Conservation (phyloP, 1,284 basidiomycete species). For the Pterula multifida region DNA sequence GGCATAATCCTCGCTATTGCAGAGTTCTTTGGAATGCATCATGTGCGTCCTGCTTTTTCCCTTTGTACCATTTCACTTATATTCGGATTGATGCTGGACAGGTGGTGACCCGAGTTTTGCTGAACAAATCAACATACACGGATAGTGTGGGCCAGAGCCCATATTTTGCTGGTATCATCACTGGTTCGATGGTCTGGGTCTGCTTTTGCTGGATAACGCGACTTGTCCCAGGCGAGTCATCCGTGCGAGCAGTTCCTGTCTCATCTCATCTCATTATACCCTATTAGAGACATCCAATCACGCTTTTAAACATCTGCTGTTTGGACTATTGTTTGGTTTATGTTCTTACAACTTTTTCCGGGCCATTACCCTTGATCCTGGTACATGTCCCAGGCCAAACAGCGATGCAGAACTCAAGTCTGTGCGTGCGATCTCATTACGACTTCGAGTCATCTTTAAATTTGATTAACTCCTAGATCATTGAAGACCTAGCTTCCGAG, state of each 20-base stretch:
- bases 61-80: slow-evolving; percentile 2
- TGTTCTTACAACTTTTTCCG: slow-evolving; percentile 89
- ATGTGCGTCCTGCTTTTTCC: slow-evolving; percentile 40
- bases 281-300: slow-evolving; percentile 49
- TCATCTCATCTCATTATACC: slow-evolving; percentile 1
- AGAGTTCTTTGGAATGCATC: slow-evolving; percentile 87
- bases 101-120: slow-evolving; percentile 74
- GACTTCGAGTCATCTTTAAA: slow-evolving; percentile 3
- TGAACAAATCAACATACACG: slow-evolving; percentile 68
- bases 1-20: slow-evolving; percentile 73
- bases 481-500: slow-evolving; percentile 82
- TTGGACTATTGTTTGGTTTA: slow-evolving; percentile 57
- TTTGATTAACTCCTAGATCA: slow-evolving; percentile 36
- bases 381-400: slow-evolving; percentile 72
- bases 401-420: slow-evolving; percentile 77
- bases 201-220: slow-evolving; percentile 72
- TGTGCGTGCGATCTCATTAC: slow-evolving; percentile 26
- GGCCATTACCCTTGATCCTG: slow-evolving; percentile 81
- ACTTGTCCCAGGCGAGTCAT: slow-evolving; percentile 50
- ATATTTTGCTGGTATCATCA: slow-evolving; percentile 89
- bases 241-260: slow-evolving; percentile 1
- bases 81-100: slow-evolving; percentile 18
- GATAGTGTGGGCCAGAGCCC: slow-evolving; percentile 71
- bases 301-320: slow-evolving; percentile 63
- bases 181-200: slow-evolving; percentile 81